phyloP scores from a whole-genome alignment of 1,284 basidiomycete species.

The Vanrija humicola region DNA sequence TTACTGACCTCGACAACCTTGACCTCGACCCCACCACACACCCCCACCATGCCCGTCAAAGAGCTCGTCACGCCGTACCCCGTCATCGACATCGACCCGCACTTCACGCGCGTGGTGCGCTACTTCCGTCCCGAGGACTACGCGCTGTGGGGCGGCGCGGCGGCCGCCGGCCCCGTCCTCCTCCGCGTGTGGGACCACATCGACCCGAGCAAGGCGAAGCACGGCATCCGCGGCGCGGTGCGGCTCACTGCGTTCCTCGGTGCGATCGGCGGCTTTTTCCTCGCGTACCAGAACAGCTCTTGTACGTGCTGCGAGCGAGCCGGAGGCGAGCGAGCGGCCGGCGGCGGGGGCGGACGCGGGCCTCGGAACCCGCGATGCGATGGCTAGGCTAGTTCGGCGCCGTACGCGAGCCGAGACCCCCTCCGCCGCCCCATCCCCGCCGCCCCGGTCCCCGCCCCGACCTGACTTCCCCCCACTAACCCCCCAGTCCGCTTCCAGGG shows the following conservation, averaged over 20 bases:
- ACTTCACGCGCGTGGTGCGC: conserved; percentile 78
- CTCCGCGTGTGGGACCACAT: conserved; percentile 18
- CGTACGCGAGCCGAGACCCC: too few relatives aligned
- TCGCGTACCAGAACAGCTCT: conserved; percentile 87
- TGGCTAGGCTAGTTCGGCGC: too few relatives aligned
- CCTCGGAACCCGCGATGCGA: too few relatives aligned
- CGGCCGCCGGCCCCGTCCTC: conserved; percentile 55
- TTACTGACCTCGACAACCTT: not conserved
- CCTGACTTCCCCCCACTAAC: not conserved
- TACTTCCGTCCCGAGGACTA: conserved; percentile 90
- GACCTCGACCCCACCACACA: not conserved
- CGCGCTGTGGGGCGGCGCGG: conserved; percentile 73
- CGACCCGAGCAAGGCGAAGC: conserved; percentile 40
- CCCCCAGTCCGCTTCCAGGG: conserved; percentile 89
- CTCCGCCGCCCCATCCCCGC: too few relatives aligned
- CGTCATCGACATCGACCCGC: conserved; percentile 88
- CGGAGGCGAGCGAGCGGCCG: not conserved
- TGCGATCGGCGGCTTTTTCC: conserved; percentile 81
- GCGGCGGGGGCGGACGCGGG: too few relatives aligned
- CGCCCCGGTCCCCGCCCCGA: not conserved
- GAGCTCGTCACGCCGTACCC: conserved; percentile 69
- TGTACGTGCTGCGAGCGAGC: conserved; percentile 55
- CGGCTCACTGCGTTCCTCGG: conserved; percentile 59
- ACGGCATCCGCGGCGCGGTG: conserved; percentile 43
- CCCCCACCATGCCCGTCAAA: conserved; percentile 61